Percentiles rank a stretch among this genome's conserved stretches.
phyloP scores from a whole-genome alignment of 2,329 filamentous ascomycete genomes.

The Nemania diffusa region DNA sequence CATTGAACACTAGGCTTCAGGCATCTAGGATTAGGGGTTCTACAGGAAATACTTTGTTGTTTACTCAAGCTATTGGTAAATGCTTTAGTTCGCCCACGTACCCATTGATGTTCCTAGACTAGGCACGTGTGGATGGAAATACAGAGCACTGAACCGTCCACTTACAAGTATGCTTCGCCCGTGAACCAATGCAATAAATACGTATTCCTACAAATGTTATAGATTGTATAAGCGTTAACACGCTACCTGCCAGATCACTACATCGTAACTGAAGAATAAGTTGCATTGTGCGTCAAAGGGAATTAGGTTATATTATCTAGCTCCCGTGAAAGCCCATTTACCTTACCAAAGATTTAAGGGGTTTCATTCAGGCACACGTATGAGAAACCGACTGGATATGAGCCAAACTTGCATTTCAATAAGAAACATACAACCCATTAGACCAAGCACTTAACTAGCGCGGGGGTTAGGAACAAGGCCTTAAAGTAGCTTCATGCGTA shows the following conservation, averaged over 20 bases:
- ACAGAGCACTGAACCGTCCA: neutral
- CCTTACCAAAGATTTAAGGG: neutral
- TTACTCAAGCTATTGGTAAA: neutral
- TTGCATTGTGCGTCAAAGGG: too few species aligned
- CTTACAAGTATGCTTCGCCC: neutral
- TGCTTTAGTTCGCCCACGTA: neutral
- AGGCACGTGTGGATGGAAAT: conserved; percentile 5
- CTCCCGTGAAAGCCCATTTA: too few species aligned
- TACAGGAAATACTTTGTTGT: neutral
- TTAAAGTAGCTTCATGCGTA: neutral
- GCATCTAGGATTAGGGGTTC: neutral
- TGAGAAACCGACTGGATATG: neutral
- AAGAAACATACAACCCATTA: neutral
- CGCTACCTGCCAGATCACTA: too few species aligned
- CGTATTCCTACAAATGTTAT: too few species aligned
- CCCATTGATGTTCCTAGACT: neutral
- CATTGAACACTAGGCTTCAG: neutral
- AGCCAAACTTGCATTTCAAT: neutral
- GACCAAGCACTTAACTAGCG: neutral
- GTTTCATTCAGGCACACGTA: neutral
- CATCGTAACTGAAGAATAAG: too few species aligned
- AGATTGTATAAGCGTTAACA: too few species aligned
- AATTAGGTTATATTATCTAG: too few species aligned
- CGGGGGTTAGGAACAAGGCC: neutral
- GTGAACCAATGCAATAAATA: neutral